Evolutionary conservation across 2,329 filamentous ascomycete genomes (phyloP).

Genomic region (Cladosporium sp.): DNA sequence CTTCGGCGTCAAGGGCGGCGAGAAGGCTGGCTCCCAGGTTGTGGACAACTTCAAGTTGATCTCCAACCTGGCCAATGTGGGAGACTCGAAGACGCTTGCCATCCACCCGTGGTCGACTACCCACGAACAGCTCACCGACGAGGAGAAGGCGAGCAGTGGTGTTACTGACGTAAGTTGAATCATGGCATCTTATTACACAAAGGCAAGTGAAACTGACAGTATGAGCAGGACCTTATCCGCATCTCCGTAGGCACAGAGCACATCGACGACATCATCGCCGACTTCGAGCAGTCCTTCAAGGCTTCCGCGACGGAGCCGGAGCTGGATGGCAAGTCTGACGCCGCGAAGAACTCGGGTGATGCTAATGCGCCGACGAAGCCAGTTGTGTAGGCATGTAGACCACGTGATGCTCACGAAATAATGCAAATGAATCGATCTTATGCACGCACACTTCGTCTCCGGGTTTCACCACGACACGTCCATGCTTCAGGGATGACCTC

Average conservation of each 20-base stretch:
- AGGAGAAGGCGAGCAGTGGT: conserved; percentile 78
- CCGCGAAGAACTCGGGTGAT: conserved; percentile 29
- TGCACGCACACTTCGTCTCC: neutral
- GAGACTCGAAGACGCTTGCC: conserved; percentile 90
- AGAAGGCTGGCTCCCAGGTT: conserved; percentile 76
- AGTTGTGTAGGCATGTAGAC: conserved; percentile 22
- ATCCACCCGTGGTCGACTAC: conserved; percentile 96
- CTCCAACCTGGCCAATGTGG: conserved; percentile 93
- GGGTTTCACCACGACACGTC: neutral
- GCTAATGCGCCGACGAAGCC: conserved; percentile 27
- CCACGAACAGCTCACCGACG: conserved; percentile 83
- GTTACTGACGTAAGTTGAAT: conserved; percentile 56
- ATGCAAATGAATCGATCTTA: neutral
- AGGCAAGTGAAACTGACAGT: conserved; percentile 6
- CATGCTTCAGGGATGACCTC: neutral
- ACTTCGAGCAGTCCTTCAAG: conserved; percentile 89
- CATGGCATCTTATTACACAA: neutral
- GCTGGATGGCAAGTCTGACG: conserved; percentile 29
- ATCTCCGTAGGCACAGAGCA: conserved; percentile 96
- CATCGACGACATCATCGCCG: conserved; percentile 94
- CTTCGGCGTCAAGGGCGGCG: conserved; percentile 90
- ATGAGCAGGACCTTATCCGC: conserved; percentile 76
- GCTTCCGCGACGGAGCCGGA: conserved; percentile 50
- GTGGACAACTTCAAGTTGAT: conserved; percentile 95
- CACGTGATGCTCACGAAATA: neutral